Conservation (phyloP, 345 rosid species). For the Eucalyptus brandiana region DNA sequence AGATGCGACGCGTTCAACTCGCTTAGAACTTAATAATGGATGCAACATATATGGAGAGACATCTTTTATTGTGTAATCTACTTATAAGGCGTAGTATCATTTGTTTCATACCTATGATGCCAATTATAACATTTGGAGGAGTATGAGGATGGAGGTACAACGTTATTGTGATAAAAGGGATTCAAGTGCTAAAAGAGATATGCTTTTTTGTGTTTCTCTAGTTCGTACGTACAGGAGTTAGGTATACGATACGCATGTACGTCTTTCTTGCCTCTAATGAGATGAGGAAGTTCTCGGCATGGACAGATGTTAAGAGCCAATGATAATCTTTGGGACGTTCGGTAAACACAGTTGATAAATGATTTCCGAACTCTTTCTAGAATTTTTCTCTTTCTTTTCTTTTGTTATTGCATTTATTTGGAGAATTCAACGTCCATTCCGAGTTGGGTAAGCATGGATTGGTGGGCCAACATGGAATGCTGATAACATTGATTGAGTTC, state of each 20-base stretch:
- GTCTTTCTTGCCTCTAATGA: neutral
- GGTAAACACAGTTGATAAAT: neutral
- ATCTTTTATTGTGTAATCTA: neutral
- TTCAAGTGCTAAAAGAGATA: neutral
- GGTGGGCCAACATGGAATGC: neutral
- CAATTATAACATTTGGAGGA: neutral
- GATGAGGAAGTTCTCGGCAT: neutral
- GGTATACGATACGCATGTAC: neutral
- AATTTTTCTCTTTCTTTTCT: neutral
- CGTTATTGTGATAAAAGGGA: neutral
- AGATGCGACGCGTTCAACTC: constrained; percentile 78
- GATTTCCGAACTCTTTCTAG: neutral
- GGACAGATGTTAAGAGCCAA: neutral
- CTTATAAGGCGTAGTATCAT: neutral
- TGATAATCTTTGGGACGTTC: neutral
- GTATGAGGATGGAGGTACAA: neutral
- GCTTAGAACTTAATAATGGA: neutral
- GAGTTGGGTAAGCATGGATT: neutral
- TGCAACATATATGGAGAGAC: neutral
- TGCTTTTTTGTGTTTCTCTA: neutral
- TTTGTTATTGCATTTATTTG: neutral
- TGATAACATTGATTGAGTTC: neutral
- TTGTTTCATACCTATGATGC: neutral
- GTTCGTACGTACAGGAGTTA: neutral
- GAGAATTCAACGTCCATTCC: neutral